Evolutionary conservation across 208 protist genomes (phyloP), one percentile per base, ranked within the genome.

Genomic region (Crithidia sp.): DNA sequence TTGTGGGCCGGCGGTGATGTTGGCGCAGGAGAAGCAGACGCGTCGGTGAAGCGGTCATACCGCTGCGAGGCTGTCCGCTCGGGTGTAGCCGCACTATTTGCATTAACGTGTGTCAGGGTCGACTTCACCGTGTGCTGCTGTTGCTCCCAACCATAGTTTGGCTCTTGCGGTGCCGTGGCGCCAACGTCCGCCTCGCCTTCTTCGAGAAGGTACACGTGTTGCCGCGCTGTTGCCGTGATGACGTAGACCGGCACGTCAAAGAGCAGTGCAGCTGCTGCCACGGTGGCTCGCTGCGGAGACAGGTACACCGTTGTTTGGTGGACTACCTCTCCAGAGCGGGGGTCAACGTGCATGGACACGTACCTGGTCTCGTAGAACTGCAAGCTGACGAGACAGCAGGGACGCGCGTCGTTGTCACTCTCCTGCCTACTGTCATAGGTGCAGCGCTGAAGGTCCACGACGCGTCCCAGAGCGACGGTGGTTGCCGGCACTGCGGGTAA

Each of bases 181-280:
- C 14, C 36, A 60, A 14, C 37, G 2, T 39, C 28, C 28, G 28
- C 28, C 12, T 58, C 65, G 59, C n/a, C 49, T 16, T 87, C 82
- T 55, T 91, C 89, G 19, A 93, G 77, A 2, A 83, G 62, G 75
- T 92, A 95, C 3, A 95, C 79, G 57, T 95, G 90, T 17, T 61
- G 68, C 74, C 87, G 49, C 12, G 77, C 70, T 0, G 81, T 40
- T 10, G 79, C 55, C 6, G 76, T 55, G 60, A 95, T 71, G 5
- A 95, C 84, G 67, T 89, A 95, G 28, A 95, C 90, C 5, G 85
- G 79, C 12, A 77, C 81, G 45, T 82, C 64, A 70, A 89, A 93
- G 41, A 93, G 76, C n/a, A 95, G 82, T 55, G 79, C 64, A 2
- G 59, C 36, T 16, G 74, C 49, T 4, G 71, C 70, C 37, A 93